Percentiles rank a stretch among this genome's conserved stretches.
Evolutionary conservation across 371 early-diverging fungal species (phyloP).

Genomic region (Synchytrium microbalum): DNA sequence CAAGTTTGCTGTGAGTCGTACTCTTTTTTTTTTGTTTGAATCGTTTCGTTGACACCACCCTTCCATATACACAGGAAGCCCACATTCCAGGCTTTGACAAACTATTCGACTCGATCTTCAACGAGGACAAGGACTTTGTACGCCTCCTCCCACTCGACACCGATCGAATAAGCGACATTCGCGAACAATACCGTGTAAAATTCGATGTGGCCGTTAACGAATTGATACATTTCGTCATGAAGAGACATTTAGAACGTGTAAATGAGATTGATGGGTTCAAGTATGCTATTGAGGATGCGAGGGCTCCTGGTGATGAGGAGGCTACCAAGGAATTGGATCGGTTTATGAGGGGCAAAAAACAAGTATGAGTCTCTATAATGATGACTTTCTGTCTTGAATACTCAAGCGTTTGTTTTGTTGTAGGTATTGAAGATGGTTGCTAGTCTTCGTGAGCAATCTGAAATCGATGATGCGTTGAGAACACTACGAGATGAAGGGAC

Average conservation of each 20-base stretch:
- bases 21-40: not conserved
- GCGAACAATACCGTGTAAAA: conserved; percentile 34
- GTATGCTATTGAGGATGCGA: conserved; percentile 23
- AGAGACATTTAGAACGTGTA: conserved; percentile 27
- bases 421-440: conserved; percentile 13
- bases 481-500: conserved; percentile 22
- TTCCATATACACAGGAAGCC: conserved; percentile 28
- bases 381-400: not conserved
- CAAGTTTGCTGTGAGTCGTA: conserved; percentile 25
- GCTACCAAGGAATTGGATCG: conserved; percentile 25
- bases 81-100: conserved; percentile 38
- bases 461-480: conserved; percentile 33
- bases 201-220: conserved; percentile 40
- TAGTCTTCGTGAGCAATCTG: conserved; percentile 25
- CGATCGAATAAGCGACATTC: conserved; percentile 24
- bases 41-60: not conserved
- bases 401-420: not conserved
- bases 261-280: conserved; percentile 30
- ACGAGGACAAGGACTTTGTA: conserved; percentile 37
- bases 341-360: conserved; percentile 36
- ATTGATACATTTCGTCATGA: conserved; percentile 34
- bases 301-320: conserved; percentile 28
- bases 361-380: conserved; percentile 4
- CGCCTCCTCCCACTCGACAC: conserved; percentile 26
- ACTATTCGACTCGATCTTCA: conserved; percentile 41